These are phyloP conservation scores for Phaeophleospora eucalypticola DNA, from an alignment of 2,329 filamentous ascomycete genomes.

Conservation along the genomic window DNA sequence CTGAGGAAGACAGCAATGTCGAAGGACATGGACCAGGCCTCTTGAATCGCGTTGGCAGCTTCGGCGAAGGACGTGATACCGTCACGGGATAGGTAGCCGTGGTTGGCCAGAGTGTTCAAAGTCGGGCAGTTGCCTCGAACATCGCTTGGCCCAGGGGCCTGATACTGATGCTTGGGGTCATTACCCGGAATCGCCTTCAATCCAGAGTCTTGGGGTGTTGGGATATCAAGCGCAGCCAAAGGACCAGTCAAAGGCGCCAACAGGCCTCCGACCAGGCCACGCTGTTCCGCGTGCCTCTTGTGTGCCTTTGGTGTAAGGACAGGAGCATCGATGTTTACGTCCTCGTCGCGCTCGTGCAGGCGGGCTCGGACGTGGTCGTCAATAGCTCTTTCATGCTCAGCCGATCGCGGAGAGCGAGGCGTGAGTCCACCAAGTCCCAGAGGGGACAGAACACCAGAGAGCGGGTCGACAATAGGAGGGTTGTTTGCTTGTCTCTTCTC, in stretches of 20 bases:
- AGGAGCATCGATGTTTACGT: constrained; percentile 16
- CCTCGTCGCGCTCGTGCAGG: constrained; percentile 17
- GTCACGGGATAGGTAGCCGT: too few relatives aligned
- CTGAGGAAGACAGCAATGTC: constrained; percentile 23
- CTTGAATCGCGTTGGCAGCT: constrained; percentile 26
- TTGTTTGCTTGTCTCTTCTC: constrained; percentile 14
- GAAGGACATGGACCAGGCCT: constrained; percentile 22
- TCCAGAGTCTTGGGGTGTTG: constrained; percentile 21
- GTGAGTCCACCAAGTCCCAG: constrained; percentile 14
- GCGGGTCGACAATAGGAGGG: constrained; percentile 13
- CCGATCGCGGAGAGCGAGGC: constrained; percentile 16
- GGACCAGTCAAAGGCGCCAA: constrained; percentile 23
- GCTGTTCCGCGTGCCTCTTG: constrained; percentile 17
- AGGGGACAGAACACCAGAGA: constrained; percentile 15
- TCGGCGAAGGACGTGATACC: constrained; percentile 25
- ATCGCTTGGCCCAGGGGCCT: constrained; percentile 22
- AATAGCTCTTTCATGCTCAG: constrained; percentile 7
- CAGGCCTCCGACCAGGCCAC: constrained; percentile 14
- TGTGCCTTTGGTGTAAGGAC: constrained; percentile 19
- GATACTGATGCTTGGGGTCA: constrained; percentile 24
- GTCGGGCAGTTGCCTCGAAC: constrained; percentile 24
- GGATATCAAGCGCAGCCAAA: constrained; percentile 20
- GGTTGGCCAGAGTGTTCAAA: constrained; percentile 25
- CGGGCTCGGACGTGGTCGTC: constrained; percentile 16
- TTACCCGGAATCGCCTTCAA: constrained; percentile 22